Percentiles rank a stretch among this genome's conserved stretches.
These are phyloP conservation scores for Cercospora brassicicola DNA, from an alignment of 2,329 filamentous ascomycete genomes.

Conservation along the genomic window DNA sequence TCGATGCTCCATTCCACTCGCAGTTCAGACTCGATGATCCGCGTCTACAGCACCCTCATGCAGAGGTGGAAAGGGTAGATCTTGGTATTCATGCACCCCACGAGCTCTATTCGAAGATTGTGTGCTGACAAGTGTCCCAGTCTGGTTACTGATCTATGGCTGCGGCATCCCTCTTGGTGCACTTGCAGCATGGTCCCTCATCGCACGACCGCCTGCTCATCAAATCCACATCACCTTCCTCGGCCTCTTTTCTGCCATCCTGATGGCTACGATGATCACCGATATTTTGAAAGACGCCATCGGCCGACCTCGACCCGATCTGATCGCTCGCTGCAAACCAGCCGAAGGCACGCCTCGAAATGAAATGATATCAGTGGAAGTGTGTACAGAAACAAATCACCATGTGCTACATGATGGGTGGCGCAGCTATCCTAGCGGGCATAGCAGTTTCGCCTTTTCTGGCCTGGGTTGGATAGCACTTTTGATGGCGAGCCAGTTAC, in stretches of 20 bases:
- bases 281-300: constrained; percentile 88
- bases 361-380: constrained; percentile 59
- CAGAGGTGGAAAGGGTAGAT: constrained; percentile 77
- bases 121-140: constrained; percentile 39
- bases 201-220: constrained; percentile 64
- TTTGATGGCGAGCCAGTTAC: constrained; percentile 60
- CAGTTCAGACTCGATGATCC: constrained; percentile 89
- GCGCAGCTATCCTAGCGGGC: constrained; percentile 79
- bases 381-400: constrained; percentile 70
- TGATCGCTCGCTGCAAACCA: constrained; percentile 85
- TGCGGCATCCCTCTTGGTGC: constrained; percentile 68
- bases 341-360: constrained; percentile 56
- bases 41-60: constrained; percentile 81
- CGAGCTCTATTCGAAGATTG: background rate
- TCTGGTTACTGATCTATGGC: constrained; percentile 77
- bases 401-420: constrained; percentile 77
- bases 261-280: constrained; percentile 79
- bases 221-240: constrained; percentile 85
- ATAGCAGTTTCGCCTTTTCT: constrained; percentile 75
- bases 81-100: constrained; percentile 54
- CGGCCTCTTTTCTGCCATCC: constrained; percentile 70
- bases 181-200: constrained; percentile 65
- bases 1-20: constrained; percentile 84
- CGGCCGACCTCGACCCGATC: constrained; percentile 78
- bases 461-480: constrained; percentile 71